These are phyloP conservation scores for Brassica rapa DNA, from an alignment of 345 rosid genomes.

Conservation along the genomic window DNA sequence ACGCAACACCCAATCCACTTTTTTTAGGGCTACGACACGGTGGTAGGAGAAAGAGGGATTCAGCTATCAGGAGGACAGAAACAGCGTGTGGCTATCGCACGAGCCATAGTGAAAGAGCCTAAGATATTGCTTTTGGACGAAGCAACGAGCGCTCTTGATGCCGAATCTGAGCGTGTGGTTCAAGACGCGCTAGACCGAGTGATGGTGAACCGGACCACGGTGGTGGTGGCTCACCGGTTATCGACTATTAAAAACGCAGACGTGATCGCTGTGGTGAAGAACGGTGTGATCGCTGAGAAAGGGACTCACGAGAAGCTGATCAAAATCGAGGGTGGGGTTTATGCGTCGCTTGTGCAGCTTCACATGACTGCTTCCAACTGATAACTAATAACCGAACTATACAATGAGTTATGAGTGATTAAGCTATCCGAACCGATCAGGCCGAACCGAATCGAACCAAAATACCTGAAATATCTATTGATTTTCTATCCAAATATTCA, in stretches of 20 bases:
- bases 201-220: constrained; percentile 46
- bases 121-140: constrained; percentile 72
- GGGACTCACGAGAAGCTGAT: constrained; percentile 66
- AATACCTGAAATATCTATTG: no score
- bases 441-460: no score
- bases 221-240: constrained; percentile 81
- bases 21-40: constrained; percentile 64
- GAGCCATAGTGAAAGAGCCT: constrained; percentile 70
- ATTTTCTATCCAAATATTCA: no score
- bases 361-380: constrained; percentile 43
- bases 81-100: constrained; percentile 75
- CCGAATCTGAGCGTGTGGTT: constrained; percentile 66
- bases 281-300: constrained; percentile 68
- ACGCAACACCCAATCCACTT: background rate
- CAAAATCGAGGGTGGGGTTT: constrained; percentile 55
- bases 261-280: constrained; percentile 66
- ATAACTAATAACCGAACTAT: background rate
- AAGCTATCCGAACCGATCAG: no score
- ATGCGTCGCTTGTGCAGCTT: constrained; percentile 60
- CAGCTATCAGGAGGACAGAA: constrained; percentile 82
- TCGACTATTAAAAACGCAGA: constrained; percentile 77
- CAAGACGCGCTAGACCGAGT: constrained; percentile 60
- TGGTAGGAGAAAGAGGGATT: constrained; percentile 72
- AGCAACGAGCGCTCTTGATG: constrained; percentile 88
- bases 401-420: no score